Base-by-base conservation (phyloP, 31 red algal species). In the Porphyra umbilicalis region DNA sequence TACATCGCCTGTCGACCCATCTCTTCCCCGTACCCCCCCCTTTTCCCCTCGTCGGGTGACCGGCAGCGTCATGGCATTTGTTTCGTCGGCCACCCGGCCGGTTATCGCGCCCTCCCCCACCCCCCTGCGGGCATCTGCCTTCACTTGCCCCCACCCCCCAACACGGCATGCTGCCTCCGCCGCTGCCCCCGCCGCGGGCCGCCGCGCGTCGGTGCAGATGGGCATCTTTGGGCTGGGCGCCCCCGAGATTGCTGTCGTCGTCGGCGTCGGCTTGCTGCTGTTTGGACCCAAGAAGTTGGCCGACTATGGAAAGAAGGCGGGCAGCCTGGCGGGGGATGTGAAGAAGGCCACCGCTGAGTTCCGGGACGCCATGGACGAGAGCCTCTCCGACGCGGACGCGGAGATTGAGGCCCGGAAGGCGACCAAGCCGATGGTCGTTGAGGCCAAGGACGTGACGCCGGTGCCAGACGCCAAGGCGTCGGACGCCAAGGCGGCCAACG, bases 311-410 rank as follows among this genome's bases (percentile, higher is more conserved):
- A 95, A 95, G 57, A 87, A 95, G 76, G 77, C 96, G 34, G 97
- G 97, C 67, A 87, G 89, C 42, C 35, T 99, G 18, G 97, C 94
- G 39, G 97, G 97, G 10, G 88, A 91, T 16, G 84, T 99, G 85
- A 99, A 99, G 82, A 93, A 95, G 85, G 97, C 97, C 44, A 94
- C 91, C 9, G 74, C 91, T 9, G 97, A 99, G 78, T 99, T 99
- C 83, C 84, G 88, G 82, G 93, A 99, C 5, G 97, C 91, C 33
- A 95, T 99, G 91, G 83, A 94, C 79, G 95, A 98, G 77, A 93
- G 90, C 86, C 44, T 98, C 80, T 81, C 87, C 18, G 89, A 94
- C 46, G 88, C 95, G 0, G 92, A 94, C 81, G 82, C 79, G 34
- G 89, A 93, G 77, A 91, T 95, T 76, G 93, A 90, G 79, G 82